Conservation (phyloP, 2,329 filamentous ascomycete species). For the Parascedosporium putredinis region DNA sequence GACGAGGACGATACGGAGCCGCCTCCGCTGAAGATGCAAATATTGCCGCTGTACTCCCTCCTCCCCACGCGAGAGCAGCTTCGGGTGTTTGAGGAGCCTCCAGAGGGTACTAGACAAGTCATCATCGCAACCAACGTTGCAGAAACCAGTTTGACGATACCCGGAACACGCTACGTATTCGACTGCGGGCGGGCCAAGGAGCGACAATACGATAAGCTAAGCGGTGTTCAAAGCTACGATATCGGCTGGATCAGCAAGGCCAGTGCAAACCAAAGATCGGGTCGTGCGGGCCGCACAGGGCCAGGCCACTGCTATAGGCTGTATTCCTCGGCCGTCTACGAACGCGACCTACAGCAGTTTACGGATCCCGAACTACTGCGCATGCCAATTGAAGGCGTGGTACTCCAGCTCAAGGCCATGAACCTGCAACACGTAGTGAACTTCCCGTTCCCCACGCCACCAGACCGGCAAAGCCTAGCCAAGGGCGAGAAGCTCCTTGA, state of each 20-base stretch:
- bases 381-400: slow-evolving; percentile 86
- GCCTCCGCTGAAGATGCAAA: slow-evolving; percentile 64
- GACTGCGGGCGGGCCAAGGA: slow-evolving; percentile 91
- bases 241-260: slow-evolving; percentile 97
- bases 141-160: slow-evolving; percentile 94
- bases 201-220: slow-evolving; percentile 75
- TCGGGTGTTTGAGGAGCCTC: slow-evolving; percentile 75
- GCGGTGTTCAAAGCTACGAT: slow-evolving; percentile 90
- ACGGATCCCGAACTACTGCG: slow-evolving; percentile 80
- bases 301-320: slow-evolving; percentile 92
- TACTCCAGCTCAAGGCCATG: slow-evolving; percentile 92
- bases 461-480: slow-evolving; percentile 62
- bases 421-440: slow-evolving; percentile 80
- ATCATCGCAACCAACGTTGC: slow-evolving; percentile 94
- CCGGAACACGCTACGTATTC: slow-evolving; percentile 89
- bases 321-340: slow-evolving; percentile 90
- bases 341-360: slow-evolving; percentile 78
- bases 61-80: slow-evolving; percentile 85
- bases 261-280: slow-evolving; percentile 80
- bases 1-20: slow-evolving; percentile 50
- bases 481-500: slow-evolving; percentile 79
- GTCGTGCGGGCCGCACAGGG: slow-evolving; percentile 89
- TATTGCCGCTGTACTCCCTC: slow-evolving; percentile 89
- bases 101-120: slow-evolving; percentile 73
- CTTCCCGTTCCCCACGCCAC: slow-evolving; percentile 92